Conservation (phyloP, 1,284 basidiomycete genomes). For the Ganoderma meredithae region DNA sequence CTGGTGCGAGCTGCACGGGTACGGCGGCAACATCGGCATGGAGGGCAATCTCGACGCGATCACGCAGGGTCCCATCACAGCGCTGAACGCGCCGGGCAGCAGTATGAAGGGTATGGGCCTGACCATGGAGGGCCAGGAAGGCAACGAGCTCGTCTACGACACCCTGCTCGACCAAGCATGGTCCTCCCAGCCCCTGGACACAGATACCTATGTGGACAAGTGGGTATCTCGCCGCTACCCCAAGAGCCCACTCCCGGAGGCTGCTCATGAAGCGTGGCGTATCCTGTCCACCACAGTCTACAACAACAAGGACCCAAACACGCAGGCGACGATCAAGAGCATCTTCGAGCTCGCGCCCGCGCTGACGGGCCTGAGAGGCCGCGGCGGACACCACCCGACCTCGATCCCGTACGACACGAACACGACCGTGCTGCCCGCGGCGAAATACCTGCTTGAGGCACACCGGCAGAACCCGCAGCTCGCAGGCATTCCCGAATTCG, state of each 20-base stretch:
- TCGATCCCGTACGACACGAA: conserved; percentile 49
- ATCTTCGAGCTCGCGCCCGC: conserved; percentile 48
- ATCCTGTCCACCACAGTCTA: conserved; percentile 49
- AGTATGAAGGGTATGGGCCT: conserved; percentile 52
- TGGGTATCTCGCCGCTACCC: conserved; percentile 50
- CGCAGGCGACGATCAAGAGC: conserved; percentile 51
- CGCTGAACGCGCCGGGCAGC: conserved; percentile 41
- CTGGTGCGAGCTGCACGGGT: conserved; percentile 54
- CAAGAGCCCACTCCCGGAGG: conserved; percentile 37
- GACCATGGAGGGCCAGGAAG: conserved; percentile 52
- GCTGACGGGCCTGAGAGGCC: conserved; percentile 45
- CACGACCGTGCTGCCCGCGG: conserved; percentile 46
- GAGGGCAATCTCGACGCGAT: conserved; percentile 49
- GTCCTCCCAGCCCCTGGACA: conserved; percentile 44
- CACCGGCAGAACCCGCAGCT: conserved; percentile 35
- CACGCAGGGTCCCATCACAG: conserved; percentile 43
- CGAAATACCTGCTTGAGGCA: conserved; percentile 45
- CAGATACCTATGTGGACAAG: conserved; percentile 41
- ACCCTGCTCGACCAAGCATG: conserved; percentile 52
- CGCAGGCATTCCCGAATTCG: conserved; percentile 43
- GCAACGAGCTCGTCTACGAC: conserved; percentile 55
- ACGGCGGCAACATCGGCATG: conserved; percentile 52
- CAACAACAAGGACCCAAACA: conserved; percentile 44
- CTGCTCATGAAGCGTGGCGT: conserved; percentile 46
- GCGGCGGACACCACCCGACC: conserved; percentile 46